phyloP scores from a whole-genome alignment of 1,139 yeast genomes.

The Pichia sp. region DNA sequence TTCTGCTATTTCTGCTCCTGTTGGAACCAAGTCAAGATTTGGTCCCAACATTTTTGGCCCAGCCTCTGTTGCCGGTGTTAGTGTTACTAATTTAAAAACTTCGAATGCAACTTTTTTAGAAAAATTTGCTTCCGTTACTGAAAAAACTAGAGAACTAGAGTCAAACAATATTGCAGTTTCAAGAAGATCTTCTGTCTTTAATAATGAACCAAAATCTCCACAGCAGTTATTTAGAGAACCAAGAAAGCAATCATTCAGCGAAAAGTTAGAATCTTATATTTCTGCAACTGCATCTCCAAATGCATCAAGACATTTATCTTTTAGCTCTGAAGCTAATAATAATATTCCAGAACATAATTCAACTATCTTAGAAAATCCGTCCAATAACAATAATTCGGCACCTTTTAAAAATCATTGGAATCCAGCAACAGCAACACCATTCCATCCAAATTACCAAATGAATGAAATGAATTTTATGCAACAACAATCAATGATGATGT shows the following conservation, averaged over 20 bases:
- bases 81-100: slow-evolving; percentile 20
- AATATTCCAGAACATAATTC: slow-evolving; percentile 31
- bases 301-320: slow-evolving; percentile 25
- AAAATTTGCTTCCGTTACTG: slow-evolving; percentile 70
- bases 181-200: slow-evolving; percentile 48
- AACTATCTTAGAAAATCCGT: slow-evolving; percentile 13
- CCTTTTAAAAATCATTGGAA: slow-evolving; percentile 49
- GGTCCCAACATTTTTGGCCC: slow-evolving; percentile 42
- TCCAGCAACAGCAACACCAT: slow-evolving; percentile 56
- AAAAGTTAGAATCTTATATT: slow-evolving; percentile 56
- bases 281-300: slow-evolving; percentile 30
- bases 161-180: slow-evolving; percentile 18
- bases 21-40: slow-evolving; percentile 16
- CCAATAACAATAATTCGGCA: not conserved
- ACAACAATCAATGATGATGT: slow-evolving; percentile 20
- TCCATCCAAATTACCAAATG: slow-evolving; percentile 39
- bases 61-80: slow-evolving; percentile 53
- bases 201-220: slow-evolving; percentile 27
- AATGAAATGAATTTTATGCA: slow-evolving; percentile 17
- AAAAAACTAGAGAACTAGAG: slow-evolving; percentile 73
- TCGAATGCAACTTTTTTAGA: slow-evolving; percentile 41
- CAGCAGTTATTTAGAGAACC: slow-evolving; percentile 27
- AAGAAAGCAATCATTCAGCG: slow-evolving; percentile 54
- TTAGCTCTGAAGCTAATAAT: slow-evolving; percentile 24
- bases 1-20: slow-evolving; percentile 30